Evolutionary conservation across 768 basidiomycete genomes (phyloP).

Genomic region (Saitozyma sp.): DNA sequence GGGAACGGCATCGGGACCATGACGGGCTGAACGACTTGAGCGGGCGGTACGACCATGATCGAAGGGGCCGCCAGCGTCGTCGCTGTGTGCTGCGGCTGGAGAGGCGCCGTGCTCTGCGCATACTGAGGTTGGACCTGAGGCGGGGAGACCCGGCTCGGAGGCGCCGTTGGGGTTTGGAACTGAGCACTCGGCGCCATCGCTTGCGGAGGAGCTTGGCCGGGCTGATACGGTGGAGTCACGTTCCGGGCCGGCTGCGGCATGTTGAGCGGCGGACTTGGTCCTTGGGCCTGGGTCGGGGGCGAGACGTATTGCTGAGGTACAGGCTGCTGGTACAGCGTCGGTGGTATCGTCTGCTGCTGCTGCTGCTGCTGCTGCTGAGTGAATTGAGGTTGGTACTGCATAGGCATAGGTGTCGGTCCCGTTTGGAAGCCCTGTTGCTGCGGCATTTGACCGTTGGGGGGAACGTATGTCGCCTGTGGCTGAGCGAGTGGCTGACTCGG

Average conservation of each 20-base stretch:
- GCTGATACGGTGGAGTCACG: not conserved
- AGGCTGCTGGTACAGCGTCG: not conserved
- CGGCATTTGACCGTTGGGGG: not conserved
- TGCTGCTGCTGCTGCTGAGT: constrained; percentile 8
- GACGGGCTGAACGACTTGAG: constrained; percentile 10
- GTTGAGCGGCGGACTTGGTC: too few relatives aligned
- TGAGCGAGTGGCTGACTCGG: constrained; percentile 3
- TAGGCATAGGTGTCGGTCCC: too few relatives aligned
- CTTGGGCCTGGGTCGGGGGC: not conserved
- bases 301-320: not conserved
- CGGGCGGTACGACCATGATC: not conserved
- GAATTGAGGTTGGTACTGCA: not conserved
- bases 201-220: not conserved
- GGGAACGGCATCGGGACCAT: constrained; percentile 5
- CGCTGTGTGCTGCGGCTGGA: constrained; percentile 5
- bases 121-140: constrained; percentile 2
- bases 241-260: too few relatives aligned
- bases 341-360: constrained; percentile 10
- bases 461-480: constrained; percentile 2
- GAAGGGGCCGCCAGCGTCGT: not conserved
- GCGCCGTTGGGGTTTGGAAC: constrained; percentile 2
- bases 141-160: not conserved
- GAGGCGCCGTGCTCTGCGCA: not conserved
- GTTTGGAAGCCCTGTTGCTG: too few relatives aligned
- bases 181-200: constrained; percentile 3